Evolutionary conservation across 1,284 basidiomycete genomes (phyloP).

Genomic region (Athelia psychrophila): DNA sequence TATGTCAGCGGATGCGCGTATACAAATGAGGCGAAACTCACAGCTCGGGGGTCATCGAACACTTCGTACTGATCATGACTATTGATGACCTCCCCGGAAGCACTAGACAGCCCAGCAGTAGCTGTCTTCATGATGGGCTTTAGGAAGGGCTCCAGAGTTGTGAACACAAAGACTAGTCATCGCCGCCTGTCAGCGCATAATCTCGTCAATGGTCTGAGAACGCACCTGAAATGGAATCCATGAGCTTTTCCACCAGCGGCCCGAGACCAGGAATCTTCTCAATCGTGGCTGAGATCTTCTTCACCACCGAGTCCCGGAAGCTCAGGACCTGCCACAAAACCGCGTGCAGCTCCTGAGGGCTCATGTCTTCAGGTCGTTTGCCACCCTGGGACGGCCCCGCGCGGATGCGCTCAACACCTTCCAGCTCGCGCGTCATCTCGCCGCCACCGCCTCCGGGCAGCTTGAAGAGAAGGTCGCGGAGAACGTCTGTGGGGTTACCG

Average conservation of each 20-base stretch:
- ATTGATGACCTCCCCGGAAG: slow-evolving; percentile 78
- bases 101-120: slow-evolving; percentile 54
- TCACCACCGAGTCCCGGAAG: slow-evolving; percentile 83
- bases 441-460: slow-evolving; percentile 59
- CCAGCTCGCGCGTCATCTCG: slow-evolving; percentile 74
- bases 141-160: slow-evolving; percentile 80
- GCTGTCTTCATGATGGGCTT: slow-evolving; percentile 70
- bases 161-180: slow-evolving; percentile 69
- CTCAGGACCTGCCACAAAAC: slow-evolving; percentile 85
- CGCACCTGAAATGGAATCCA: slow-evolving; percentile 70
- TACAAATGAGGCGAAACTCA: slow-evolving; percentile 29
- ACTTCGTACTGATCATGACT: slow-evolving; percentile 81
- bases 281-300: slow-evolving; percentile 85
- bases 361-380: slow-evolving; percentile 78
- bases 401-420: slow-evolving; percentile 70
- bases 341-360: slow-evolving; percentile 83
- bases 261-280: slow-evolving; percentile 73
- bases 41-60: slow-evolving; percentile 76
- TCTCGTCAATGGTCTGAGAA: background rate
- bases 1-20: slow-evolving; percentile 5
- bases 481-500: slow-evolving; percentile 33
- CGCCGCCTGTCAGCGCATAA: background rate
- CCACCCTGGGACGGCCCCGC: slow-evolving; percentile 51
- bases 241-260: slow-evolving; percentile 79
- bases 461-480: slow-evolving; percentile 54